Conservation (phyloP, 495 filamentous ascomycete species). For the Acidomyces sp. region DNA sequence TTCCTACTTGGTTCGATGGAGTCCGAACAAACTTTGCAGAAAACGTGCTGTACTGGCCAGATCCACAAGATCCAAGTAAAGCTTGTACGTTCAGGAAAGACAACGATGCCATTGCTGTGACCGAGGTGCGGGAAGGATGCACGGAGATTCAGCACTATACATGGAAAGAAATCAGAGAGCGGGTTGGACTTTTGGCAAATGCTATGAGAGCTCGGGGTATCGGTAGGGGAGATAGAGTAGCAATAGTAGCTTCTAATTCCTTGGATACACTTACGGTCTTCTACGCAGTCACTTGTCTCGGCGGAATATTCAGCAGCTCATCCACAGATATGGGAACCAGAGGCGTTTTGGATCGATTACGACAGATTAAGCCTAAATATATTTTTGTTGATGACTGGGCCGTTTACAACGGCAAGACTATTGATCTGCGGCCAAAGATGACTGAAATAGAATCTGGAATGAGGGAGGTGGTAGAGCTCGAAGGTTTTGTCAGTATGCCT, state of each 20-base stretch:
- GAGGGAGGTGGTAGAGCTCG: slow-evolving; percentile 42
- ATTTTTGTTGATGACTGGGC: slow-evolving; percentile 69
- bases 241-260: slow-evolving; percentile 57
- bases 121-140: slow-evolving; percentile 59
- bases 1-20: slow-evolving; percentile 58
- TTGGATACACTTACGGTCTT: slow-evolving; percentile 57
- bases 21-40: slow-evolving; percentile 51
- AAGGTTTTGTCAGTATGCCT: slow-evolving; percentile 51
- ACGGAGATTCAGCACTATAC: slow-evolving; percentile 43
- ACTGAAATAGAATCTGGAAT: slow-evolving; percentile 49
- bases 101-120: slow-evolving; percentile 52
- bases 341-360: slow-evolving; percentile 58
- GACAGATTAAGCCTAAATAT: slow-evolving; percentile 57
- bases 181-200: slow-evolving; percentile 42
- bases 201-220: slow-evolving; percentile 54
- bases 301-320: slow-evolving; percentile 56
- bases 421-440: slow-evolving; percentile 63
- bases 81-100: slow-evolving; percentile 46
- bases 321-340: slow-evolving; percentile 54
- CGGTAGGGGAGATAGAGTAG: slow-evolving; percentile 54
- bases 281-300: slow-evolving; percentile 50
- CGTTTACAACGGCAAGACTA: slow-evolving; percentile 63
- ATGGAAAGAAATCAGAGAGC: slow-evolving; percentile 47
- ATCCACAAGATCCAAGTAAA: slow-evolving; percentile 22
- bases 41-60: slow-evolving; percentile 44